Evolutionary conservation across 352 stramenopile genomes (phyloP), one percentile per base, ranked within the genome.

Genomic region (Globisporangium sylvaticum): DNA sequence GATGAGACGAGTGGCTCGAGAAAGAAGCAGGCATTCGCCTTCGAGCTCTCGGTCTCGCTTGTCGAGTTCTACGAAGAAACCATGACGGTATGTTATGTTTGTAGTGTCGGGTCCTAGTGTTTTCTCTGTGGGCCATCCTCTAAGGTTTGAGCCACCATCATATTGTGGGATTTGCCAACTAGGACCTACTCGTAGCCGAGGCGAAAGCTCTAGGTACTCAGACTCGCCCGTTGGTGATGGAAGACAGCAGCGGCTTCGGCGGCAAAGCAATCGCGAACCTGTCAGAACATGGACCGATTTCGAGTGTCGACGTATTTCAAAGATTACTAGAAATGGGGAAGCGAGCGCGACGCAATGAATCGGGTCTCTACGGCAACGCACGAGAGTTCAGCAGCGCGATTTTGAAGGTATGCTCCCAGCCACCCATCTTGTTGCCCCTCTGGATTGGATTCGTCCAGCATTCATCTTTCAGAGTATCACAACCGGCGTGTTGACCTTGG

Each of bases 41-140:
- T 79, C 62, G 75, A 70, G 14, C 34, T 91, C 3, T 68, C 66
- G 1, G 24, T 84, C 20, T 84, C 79, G 12, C 82, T 88, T 56
- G 73, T 73, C 29, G 83, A 91, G 61, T 62, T 89, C 1, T 83
- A 79, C 29, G 79, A 88, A 67, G 83, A 89, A 55, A 75, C 69
- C 1, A 86, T 88, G 67, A 74, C 62, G 24, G 83, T 79, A 39
- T 2, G 15, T 20, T 48, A 1, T 48, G 15, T 9, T 18, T 4
- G 34, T 42, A 14, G 34, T 14, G 34, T 6, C 31, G 31, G 4
- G 31, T 37, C 7, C 31, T 8, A 6, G 4, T 42, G 34, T 10
- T 18, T 15, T 42, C 34, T 42, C 34, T 42, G 34, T 4, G 9
- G 1, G 9, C 34, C 34, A 42, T 12, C 10, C 10, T 12, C 31